Base-by-base conservation (phyloP, 1,284 basidiomycete species). In the Pseudozyma sp. region DNA sequence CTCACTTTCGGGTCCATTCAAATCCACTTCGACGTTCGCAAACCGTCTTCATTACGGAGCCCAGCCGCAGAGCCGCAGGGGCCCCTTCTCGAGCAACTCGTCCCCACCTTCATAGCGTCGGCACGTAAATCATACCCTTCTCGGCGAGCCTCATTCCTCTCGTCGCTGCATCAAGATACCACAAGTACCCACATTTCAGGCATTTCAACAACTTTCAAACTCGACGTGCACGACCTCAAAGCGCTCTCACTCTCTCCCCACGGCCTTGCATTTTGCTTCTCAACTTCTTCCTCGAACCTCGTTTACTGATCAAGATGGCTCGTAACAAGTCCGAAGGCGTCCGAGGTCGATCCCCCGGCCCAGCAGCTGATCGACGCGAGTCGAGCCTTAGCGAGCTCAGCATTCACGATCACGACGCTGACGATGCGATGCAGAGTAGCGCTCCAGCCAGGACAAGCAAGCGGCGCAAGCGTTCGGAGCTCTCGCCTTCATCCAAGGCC, bases 401-500 rank as follows among this genome's bases (percentile, higher is more conserved):
- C 30, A 43, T 66, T 16, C 51, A 71, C 14, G 54, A 42, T n/a
- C 31, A 35, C 24, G 42, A 63, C 17, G 54, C 43, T 14, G 7
- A 31, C n/a, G 4, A n/a, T 7, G 37, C 40, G 30, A 9, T n/a
- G 31, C 42, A 51, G 17, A 31, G 11, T 49, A 46, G 30, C 39
- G 51, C 52, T n/a, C 59, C 63, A 7, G 59, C 52, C 30, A 46
- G 60, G 10, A 62, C 59, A 11, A 73, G 70, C 58, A 75, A 75
- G 54, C 31, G 71, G 5, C 62, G 62, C 44, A 75, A 68, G 37
- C 54, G 71, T 1, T 66, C 62, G 34, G 71, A 75, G 43, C 71
- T 75, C 5, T 75, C 71, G 0, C 71, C 71, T 10, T 67, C 67
- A 2, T 75, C 71, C 49, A 75, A 75, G 43, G 59, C 59, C 5